Conservation (phyloP, 306 rosid genomes). For the Sophora flavescens region DNA sequence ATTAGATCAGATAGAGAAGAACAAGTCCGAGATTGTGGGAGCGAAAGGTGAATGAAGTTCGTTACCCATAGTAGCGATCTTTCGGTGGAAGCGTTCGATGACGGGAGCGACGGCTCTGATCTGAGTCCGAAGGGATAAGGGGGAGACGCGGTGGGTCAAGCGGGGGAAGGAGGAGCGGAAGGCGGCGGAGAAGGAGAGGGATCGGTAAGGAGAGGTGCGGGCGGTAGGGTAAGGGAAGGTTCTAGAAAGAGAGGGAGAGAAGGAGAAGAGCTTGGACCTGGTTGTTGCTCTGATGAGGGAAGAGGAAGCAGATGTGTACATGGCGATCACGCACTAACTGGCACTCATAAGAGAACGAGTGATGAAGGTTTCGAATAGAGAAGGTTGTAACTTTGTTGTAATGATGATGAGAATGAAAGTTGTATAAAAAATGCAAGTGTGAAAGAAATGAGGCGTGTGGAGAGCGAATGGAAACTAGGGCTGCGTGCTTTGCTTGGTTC, state of each 20-base stretch:
- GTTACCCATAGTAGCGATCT: constrained; percentile 81
- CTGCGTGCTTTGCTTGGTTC: constrained; percentile 55
- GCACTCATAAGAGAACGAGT: constrained; percentile 14
- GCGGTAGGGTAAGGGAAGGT: constrained; percentile 41
- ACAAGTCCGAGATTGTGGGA: constrained; percentile 44
- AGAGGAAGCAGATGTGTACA: constrained; percentile 59
- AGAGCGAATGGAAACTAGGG: constrained; percentile 53
- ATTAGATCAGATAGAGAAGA: background rate
- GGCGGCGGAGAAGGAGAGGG: constrained; percentile 51
- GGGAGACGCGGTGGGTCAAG: constrained; percentile 83
- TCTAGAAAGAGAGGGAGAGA: constrained; percentile 56
- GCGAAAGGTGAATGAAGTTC: background rate
- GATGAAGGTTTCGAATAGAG: too few species aligned
- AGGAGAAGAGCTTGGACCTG: constrained; percentile 53
- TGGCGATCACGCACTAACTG: constrained; percentile 55
- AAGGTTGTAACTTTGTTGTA: background rate
- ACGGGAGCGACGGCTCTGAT: constrained; percentile 83
- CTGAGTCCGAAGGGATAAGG: constrained; percentile 75
- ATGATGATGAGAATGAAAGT: background rate
- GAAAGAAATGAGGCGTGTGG: constrained; percentile 63
- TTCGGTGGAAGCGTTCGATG: constrained; percentile 77
- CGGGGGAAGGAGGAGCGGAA: constrained; percentile 53
- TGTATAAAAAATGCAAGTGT: too few species aligned
- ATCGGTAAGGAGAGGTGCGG: constrained; percentile 42
- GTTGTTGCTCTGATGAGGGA: constrained; percentile 79